These are phyloP conservation scores for Phyllosticta capitalensis DNA, from an alignment of 2,329 filamentous ascomycete genomes.

Conservation along the genomic window DNA sequence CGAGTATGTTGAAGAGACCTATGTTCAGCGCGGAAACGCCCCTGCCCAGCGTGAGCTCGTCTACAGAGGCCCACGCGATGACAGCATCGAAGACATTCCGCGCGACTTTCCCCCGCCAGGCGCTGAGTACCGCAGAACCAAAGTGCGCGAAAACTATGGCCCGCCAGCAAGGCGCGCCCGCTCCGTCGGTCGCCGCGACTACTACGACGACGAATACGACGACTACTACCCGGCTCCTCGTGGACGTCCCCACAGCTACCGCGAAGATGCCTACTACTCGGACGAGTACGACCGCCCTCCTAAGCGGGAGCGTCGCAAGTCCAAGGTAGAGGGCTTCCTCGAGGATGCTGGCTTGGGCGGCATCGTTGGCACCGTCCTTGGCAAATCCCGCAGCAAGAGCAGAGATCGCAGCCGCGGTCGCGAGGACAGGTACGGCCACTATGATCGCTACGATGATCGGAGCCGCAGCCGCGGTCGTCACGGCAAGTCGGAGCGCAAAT, in stretches of 20 bases:
- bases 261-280: constrained; percentile 36
- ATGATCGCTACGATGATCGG: constrained; percentile 41
- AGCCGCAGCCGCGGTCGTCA: constrained; percentile 40
- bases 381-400: constrained; percentile 51
- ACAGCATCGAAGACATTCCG: constrained; percentile 76
- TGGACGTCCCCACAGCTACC: constrained; percentile 36
- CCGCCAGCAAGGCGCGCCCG: constrained; percentile 47
- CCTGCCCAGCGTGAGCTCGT: constrained; percentile 38
- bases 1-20: constrained; percentile 41
- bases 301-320: constrained; percentile 41
- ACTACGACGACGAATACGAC: constrained; percentile 54
- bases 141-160: constrained; percentile 39
- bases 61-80: constrained; percentile 51
- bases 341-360: constrained; percentile 50
- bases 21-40: constrained; percentile 37
- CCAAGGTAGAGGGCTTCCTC: constrained; percentile 53
- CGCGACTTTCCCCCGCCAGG: constrained; percentile 73
- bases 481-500: constrained; percentile 54
- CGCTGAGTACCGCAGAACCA: constrained; percentile 36
- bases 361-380: constrained; percentile 40
- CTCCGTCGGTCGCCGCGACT: constrained; percentile 50
- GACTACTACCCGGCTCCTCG: constrained; percentile 33
- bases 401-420: constrained; percentile 47
- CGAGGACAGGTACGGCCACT: constrained; percentile 27
- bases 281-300: constrained; percentile 35